Evolutionary conservation across 805 yeast genomes (phyloP).

Genomic region (Lachancea sp.): DNA sequence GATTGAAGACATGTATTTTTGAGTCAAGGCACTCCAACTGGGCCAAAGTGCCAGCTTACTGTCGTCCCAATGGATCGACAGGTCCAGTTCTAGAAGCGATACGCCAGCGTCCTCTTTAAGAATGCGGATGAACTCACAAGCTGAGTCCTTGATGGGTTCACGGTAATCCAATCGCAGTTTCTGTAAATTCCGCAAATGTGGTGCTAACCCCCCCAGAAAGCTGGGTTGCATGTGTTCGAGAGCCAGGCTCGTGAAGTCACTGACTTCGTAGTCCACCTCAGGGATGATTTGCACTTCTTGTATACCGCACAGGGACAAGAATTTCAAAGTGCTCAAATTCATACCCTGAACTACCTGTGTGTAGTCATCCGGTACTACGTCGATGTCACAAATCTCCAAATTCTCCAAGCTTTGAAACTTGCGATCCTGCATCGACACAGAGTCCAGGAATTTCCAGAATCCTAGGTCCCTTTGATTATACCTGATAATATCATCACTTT

Average conservation of each 20-base stretch:
- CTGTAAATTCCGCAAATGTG: conserved; percentile 24
- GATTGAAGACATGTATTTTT: conserved; percentile 17
- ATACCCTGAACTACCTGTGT: background rate
- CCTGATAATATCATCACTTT: conserved; percentile 6
- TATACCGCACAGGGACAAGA: conserved; percentile 33
- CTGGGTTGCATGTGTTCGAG: conserved; percentile 15
- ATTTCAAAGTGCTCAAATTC: conserved; percentile 15
- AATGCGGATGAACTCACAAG: conserved; percentile 32
- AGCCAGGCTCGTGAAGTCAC: conserved; percentile 11
- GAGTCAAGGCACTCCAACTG: conserved; percentile 21
- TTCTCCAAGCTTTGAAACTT: conserved; percentile 1
- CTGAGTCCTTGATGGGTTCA: conserved; percentile 38
- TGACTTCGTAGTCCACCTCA: conserved; percentile 14
- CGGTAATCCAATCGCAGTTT: conserved; percentile 37
- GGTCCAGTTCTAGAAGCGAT: conserved; percentile 34
- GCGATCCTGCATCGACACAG: background rate
- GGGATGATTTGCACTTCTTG: conserved; percentile 32
- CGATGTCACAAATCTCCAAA: conserved; percentile 8
- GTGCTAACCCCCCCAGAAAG: conserved; percentile 27
- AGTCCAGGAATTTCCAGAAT: conserved; percentile 11
- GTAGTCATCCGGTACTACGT: conserved; percentile 7
- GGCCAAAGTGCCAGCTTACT: conserved; percentile 25
- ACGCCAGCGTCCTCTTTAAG: conserved; percentile 14
- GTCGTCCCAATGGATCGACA: conserved; percentile 38
- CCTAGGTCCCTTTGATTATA: conserved; percentile 5